Base-by-base conservation (phyloP, 352 stramenopile genomes). In the Plasmopara halstedii region DNA sequence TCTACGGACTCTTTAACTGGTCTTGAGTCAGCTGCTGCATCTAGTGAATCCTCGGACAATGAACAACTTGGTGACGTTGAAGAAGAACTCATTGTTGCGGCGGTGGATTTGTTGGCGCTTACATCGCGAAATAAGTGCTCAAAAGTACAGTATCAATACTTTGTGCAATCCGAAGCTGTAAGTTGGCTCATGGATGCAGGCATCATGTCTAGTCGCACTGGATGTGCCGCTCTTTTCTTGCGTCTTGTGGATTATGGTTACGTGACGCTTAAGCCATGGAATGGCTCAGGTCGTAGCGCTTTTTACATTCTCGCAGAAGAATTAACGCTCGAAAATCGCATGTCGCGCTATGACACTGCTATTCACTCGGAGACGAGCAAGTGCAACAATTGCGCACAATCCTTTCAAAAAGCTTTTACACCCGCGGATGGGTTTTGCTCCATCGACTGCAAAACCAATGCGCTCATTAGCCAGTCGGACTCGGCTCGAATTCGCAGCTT, bases 381-480 rank as follows among this genome's bases (percentile, higher is more conserved):
- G 63, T 91, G 80, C 69, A 66, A 51, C 59, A 91, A 91, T 62
- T 91, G 80, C 70, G 49, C 71, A 39, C 70, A 79, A 56, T 78
- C 68, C 43, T 91, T 73, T 58, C 61, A 88, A 42, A 74, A 82
- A 54, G 64, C 63, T 26, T 46, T 85, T 34, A 67, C 77, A n/a
- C 62, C 72, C 2, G 64, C 54, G 14, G 72, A 71, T n/a, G 77
- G 74, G 40, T 91, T 91, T 47, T 91, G 77, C 64, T 88, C 73
- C 3, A 88, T 91, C 48, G 80, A 91, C 67, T 91, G 80, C 67
- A 91, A 91, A 64, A 91, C 77, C 21, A 89, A 88, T 56, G 61
- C 80, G 35, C 54, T 83, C 46, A 77, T 88, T 62, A 86, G 50
- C 57, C 65, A 80, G 42, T 73, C 70, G 4, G 77, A 88, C 62